These are phyloP conservation scores for Geosiphon pyriformis DNA, from an alignment of 192 early-diverging fungal species.

Conservation along the genomic window DNA sequence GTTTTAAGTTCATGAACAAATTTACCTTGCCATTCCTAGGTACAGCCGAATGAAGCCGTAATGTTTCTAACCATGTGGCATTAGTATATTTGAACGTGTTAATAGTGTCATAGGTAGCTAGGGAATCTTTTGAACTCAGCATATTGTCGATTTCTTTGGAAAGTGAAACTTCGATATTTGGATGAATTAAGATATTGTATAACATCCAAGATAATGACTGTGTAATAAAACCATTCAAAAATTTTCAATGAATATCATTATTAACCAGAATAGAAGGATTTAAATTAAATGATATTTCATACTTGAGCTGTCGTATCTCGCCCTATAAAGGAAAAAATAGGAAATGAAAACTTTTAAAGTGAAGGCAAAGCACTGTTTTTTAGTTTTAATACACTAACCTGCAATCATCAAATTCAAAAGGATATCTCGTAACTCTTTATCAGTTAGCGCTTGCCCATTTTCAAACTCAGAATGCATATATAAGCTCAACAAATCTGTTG, in stretches of 20 bases:
- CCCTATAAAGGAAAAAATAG: slow-evolving; percentile 29
- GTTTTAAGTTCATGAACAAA: not conserved
- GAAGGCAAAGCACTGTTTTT: not conserved
- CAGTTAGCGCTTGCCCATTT: slow-evolving; percentile 30
- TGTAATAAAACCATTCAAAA: not conserved
- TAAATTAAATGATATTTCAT: not conserved
- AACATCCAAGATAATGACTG: slow-evolving; percentile 46
- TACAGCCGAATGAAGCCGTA: slow-evolving; percentile 65
- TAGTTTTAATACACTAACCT: slow-evolving; percentile 1
- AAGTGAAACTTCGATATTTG: slow-evolving; percentile 31
- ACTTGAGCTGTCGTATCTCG: slow-evolving; percentile 57
- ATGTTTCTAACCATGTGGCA: slow-evolving; percentile 51
- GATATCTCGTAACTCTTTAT: slow-evolving; percentile 40
- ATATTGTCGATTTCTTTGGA: slow-evolving; percentile 28
- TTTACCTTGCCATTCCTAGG: slow-evolving; percentile 48
- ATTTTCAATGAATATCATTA: not conserved
- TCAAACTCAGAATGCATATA: slow-evolving; percentile 42
- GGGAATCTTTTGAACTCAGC: not conserved
- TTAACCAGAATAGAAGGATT: not conserved
- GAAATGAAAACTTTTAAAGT: not conserved
- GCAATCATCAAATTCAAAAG: slow-evolving; percentile 38
- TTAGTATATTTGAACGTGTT: slow-evolving; percentile 33
- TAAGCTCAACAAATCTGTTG: slow-evolving; percentile 39
- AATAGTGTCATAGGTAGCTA: slow-evolving; percentile 26
- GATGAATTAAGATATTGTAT: slow-evolving; percentile 39